A percentile compares a stretch with the other conserved stretches of the same genome.
Conservation (phyloP, 2,329 filamentous ascomycete genomes). For the Fusarium illudens region DNA sequence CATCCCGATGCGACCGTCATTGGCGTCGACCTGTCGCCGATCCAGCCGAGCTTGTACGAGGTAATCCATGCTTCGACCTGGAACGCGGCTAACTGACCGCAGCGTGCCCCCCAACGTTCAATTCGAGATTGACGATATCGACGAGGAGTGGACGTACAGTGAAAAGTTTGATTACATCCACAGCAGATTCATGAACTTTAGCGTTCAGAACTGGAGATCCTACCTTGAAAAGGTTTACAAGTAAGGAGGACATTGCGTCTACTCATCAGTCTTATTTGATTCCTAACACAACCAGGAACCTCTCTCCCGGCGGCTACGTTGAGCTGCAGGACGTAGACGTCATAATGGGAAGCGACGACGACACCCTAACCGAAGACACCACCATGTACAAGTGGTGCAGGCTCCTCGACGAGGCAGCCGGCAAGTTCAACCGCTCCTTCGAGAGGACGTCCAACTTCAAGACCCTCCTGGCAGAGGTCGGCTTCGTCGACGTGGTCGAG, state of each 20-base stretch:
- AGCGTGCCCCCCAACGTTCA: not conserved
- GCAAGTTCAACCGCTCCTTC: slow-evolving; percentile 42
- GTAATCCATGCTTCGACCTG: too few relatives aligned
- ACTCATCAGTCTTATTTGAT: not conserved
- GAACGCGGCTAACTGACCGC: not conserved
- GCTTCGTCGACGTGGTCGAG: slow-evolving; percentile 60
- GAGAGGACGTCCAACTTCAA: slow-evolving; percentile 34
- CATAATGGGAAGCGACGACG: slow-evolving; percentile 26
- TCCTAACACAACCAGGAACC: slow-evolving; percentile 2
- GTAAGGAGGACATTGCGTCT: not conserved
- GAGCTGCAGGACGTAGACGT: slow-evolving; percentile 35
- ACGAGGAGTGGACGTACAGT: not conserved
- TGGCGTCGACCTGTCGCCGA: slow-evolving; percentile 2
- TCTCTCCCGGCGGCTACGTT: slow-evolving; percentile 27
- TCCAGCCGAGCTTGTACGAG: not conserved
- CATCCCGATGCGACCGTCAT: not conserved
- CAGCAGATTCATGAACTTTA: slow-evolving; percentile 10
- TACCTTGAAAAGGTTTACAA: not conserved
- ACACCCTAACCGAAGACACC: slow-evolving; percentile 24
- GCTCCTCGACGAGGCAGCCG: slow-evolving; percentile 42
- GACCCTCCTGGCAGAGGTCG: slow-evolving; percentile 54
- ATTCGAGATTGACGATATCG: not conserved
- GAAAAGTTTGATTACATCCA: slow-evolving; percentile 3
- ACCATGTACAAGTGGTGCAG: slow-evolving; percentile 37
- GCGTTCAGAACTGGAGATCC: not conserved